Percentiles rank a stretch among this genome's conserved stretches.
Evolutionary conservation across 2,329 filamentous ascomycete species (phyloP).

Genomic region (Hirsutella thompsonii): DNA sequence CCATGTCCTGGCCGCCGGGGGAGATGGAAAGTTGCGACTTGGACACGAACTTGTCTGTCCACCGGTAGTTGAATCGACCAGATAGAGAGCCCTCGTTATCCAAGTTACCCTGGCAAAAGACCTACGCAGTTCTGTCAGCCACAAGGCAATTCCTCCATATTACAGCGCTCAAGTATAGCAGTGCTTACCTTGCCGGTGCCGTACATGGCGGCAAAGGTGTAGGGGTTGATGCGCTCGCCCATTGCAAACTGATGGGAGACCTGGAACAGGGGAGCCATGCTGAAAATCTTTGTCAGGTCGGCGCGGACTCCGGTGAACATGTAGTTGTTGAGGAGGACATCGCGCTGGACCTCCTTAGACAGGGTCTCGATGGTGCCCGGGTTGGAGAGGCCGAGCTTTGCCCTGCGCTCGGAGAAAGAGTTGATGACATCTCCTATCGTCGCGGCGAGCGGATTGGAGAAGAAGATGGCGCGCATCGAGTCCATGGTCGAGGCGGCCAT

Average conservation of each 20-base stretch:
- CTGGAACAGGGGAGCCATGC: slow-evolving; percentile 87
- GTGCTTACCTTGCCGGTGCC: slow-evolving; percentile 71
- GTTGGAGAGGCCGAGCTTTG: slow-evolving; percentile 77
- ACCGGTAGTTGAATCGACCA: slow-evolving; percentile 87
- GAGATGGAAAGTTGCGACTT: slow-evolving; percentile 83
- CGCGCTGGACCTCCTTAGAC: slow-evolving; percentile 83
- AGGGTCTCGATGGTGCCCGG: slow-evolving; percentile 87
- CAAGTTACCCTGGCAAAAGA: slow-evolving; percentile 90
- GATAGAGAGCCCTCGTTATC: slow-evolving; percentile 85
- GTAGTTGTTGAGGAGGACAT: slow-evolving; percentile 91
- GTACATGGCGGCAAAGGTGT: slow-evolving; percentile 88
- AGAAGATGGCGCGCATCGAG: slow-evolving; percentile 49
- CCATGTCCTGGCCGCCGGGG: slow-evolving; percentile 70
- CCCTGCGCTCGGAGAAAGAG: slow-evolving; percentile 74
- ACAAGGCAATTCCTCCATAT: not conserved
- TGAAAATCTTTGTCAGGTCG: slow-evolving; percentile 93
- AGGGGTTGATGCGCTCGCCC: slow-evolving; percentile 85
- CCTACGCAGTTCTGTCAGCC: slow-evolving; percentile 31
- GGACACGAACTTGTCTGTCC: slow-evolving; percentile 66
- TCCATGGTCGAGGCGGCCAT: slow-evolving; percentile 40
- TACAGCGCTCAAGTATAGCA: not conserved
- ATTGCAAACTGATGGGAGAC: slow-evolving; percentile 94
- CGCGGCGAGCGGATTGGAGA: slow-evolving; percentile 59
- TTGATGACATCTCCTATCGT: slow-evolving; percentile 65
- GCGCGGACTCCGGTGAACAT: slow-evolving; percentile 95